Percentiles rank a stretch among this genome's conserved stretches.
These are phyloP conservation scores for Oryza nivara DNA, from an alignment of 176 grass and related monocot genomes.

Conservation along the genomic window DNA sequence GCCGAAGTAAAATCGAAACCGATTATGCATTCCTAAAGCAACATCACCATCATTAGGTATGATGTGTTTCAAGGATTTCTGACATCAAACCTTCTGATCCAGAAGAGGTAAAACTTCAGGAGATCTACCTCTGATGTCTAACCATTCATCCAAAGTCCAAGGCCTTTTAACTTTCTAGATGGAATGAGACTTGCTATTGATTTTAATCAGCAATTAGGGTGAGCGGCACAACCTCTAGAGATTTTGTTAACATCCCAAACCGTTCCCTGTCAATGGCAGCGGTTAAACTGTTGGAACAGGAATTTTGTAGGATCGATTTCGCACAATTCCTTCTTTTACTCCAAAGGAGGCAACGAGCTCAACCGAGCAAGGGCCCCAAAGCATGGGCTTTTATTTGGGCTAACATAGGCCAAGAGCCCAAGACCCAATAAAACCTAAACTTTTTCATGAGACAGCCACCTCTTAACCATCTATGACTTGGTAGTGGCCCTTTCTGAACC, in stretches of 20 bases:
- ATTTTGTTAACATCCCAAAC: neutral
- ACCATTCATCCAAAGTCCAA: neutral
- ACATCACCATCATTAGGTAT: conserved; percentile 16
- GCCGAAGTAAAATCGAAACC: neutral
- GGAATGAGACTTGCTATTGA: neutral
- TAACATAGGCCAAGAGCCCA: neutral
- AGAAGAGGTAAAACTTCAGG: neutral
- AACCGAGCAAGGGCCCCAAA: neutral
- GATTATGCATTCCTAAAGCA: neutral
- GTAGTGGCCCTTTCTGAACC: neutral
- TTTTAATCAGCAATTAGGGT: too few relatives aligned
- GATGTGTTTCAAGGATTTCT: neutral
- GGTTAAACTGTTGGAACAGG: too few relatives aligned
- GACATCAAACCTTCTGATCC: neutral
- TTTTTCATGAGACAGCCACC: neutral
- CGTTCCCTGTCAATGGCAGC: too few relatives aligned
- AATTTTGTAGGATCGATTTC: too few relatives aligned
- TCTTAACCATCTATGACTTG: too few relatives aligned
- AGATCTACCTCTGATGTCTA: conserved; percentile 19
- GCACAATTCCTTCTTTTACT: neutral
- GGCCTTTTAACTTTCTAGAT: neutral
- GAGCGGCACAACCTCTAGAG: neutral
- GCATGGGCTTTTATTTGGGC: neutral
- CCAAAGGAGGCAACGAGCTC: neutral
- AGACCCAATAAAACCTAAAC: neutral